phyloP scores from a whole-genome alignment of 805 yeast genomes.

The Saturnispora ahearnii region DNA sequence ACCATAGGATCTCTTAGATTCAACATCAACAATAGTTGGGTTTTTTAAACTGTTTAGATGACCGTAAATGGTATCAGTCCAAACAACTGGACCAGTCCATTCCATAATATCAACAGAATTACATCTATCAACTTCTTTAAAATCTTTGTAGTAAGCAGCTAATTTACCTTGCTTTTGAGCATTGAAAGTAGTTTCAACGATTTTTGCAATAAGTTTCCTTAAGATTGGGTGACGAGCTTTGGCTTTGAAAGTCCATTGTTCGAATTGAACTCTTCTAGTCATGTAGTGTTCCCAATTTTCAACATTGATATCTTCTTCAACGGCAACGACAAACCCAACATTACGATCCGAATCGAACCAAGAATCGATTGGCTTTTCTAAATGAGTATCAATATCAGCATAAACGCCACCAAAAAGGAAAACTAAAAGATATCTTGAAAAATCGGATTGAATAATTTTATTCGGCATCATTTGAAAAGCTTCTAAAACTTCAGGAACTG shows the following conservation, averaged over 20 bases:
- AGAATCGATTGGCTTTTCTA: slow-evolving; percentile 46
- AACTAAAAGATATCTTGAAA: slow-evolving; percentile 45
- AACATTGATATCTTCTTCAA: slow-evolving; percentile 46
- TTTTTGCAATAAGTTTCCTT: slow-evolving; percentile 43
- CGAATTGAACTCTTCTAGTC: slow-evolving; percentile 48
- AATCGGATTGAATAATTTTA: slow-evolving; percentile 43
- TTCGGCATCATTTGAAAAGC: slow-evolving; percentile 48
- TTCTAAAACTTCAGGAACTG: slow-evolving; percentile 44
- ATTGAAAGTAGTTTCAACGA: slow-evolving; percentile 41
- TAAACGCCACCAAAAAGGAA: slow-evolving; percentile 52
- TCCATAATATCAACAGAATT: slow-evolving; percentile 44
- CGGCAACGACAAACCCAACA: slow-evolving; percentile 46
- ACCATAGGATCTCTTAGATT: slow-evolving; percentile 23
- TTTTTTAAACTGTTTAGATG: slow-evolving; percentile 42
- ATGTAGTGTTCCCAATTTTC: slow-evolving; percentile 45
- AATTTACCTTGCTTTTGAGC: slow-evolving; percentile 28
- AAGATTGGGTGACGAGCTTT: slow-evolving; percentile 55
- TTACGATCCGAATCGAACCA: slow-evolving; percentile 50
- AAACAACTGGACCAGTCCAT: slow-evolving; percentile 76
- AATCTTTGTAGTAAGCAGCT: slow-evolving; percentile 30
- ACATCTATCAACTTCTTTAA: slow-evolving; percentile 30
- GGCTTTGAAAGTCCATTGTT: slow-evolving; percentile 54
- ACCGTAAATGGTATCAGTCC: slow-evolving; percentile 65
- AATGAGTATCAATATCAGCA: slow-evolving; percentile 51
- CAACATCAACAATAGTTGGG: slow-evolving; percentile 28